Evolutionary conservation across 2,329 filamentous ascomycete species (phyloP).

Genomic region (Emergomyces pasteurianus): DNA sequence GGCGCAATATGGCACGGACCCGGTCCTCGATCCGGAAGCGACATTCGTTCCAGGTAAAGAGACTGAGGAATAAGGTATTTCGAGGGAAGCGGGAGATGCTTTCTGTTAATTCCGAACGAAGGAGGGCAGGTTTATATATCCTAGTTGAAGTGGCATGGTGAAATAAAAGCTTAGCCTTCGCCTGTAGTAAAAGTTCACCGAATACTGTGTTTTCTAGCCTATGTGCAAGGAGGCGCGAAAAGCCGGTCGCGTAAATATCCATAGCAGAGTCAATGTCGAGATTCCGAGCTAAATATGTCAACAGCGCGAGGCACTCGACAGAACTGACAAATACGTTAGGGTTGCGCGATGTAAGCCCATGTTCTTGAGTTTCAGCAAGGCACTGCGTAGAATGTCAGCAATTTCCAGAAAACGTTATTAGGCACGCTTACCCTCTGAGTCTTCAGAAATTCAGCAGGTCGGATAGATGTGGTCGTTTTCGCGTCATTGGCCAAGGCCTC

Average conservation of each 20-base stretch:
- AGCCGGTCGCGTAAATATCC: slow-evolving; percentile 32
- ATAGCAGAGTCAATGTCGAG: slow-evolving; percentile 26
- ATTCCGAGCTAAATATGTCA: slow-evolving; percentile 50
- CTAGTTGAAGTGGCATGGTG: slow-evolving; percentile 51
- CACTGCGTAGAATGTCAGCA: slow-evolving; percentile 44
- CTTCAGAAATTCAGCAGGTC: slow-evolving; percentile 26
- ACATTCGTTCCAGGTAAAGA: slow-evolving; percentile 63
- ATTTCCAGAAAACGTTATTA: slow-evolving; percentile 7
- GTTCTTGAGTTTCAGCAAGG: slow-evolving; percentile 44
- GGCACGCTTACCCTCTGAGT: slow-evolving; percentile 25
- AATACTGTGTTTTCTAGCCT: slow-evolving; percentile 21
- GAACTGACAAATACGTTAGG: slow-evolving; percentile 40
- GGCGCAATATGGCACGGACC: slow-evolving; percentile 52
- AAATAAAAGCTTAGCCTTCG: slow-evolving; percentile 53
- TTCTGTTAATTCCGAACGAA: slow-evolving; percentile 50
- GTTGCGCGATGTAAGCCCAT: slow-evolving; percentile 42
- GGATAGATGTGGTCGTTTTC: slow-evolving; percentile 12
- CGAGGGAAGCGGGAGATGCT: slow-evolving; percentile 56
- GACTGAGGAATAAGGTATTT: slow-evolving; percentile 62
- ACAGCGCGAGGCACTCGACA: slow-evolving; percentile 51
- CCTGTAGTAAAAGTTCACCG: slow-evolving; percentile 56
- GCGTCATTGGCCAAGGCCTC: slow-evolving; percentile 12
- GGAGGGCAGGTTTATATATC: slow-evolving; percentile 54
- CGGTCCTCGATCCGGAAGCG: slow-evolving; percentile 64
- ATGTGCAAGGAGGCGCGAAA: slow-evolving; percentile 31